phyloP scores from a whole-genome alignment of 2,329 filamentous ascomycete genomes.

The Emericellopsis cladophorae region DNA sequence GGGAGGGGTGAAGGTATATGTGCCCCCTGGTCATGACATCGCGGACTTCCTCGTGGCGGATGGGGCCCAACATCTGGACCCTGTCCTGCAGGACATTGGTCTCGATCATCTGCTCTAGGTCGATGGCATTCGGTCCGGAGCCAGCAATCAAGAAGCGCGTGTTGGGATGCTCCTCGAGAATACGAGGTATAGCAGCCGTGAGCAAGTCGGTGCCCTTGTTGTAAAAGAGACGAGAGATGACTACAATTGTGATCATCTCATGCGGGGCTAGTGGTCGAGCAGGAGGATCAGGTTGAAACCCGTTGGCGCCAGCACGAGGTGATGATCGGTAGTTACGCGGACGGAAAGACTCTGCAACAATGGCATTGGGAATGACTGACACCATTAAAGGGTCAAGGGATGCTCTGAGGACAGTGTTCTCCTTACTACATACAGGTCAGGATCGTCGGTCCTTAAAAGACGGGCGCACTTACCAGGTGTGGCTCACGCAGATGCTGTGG shows the following conservation, averaged over 20 bases:
- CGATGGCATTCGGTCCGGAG: slow-evolving; percentile 91
- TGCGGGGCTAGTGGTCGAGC: slow-evolving; percentile 59
- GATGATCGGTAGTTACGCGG: slow-evolving; percentile 35
- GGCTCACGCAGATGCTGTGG: slow-evolving; percentile 95
- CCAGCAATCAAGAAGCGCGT: slow-evolving; percentile 96
- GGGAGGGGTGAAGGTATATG: slow-evolving; percentile 87
- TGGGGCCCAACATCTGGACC: slow-evolving; percentile 81
- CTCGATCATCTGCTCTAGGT: slow-evolving; percentile 96
- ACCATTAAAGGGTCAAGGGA: slow-evolving; percentile 95
- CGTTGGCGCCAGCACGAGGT: slow-evolving; percentile 5
- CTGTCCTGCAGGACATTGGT: slow-evolving; percentile 87
- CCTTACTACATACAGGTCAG: slow-evolving; percentile 51
- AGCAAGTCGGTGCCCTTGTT: slow-evolving; percentile 97
- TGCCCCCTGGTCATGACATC: slow-evolving; percentile 96
- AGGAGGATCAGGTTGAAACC: slow-evolving; percentile 33
- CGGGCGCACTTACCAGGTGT: slow-evolving; percentile 64
- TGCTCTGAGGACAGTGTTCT: slow-evolving; percentile 90
- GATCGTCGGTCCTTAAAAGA: not conserved
- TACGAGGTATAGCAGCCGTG: slow-evolving; percentile 90
- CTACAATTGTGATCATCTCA: slow-evolving; percentile 89
- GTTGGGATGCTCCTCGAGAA: slow-evolving; percentile 79
- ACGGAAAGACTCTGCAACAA: slow-evolving; percentile 91
- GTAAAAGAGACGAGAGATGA: slow-evolving; percentile 94
- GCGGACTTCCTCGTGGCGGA: slow-evolving; percentile 91
- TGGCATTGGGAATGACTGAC: slow-evolving; percentile 93